Base-by-base conservation (phyloP, 805 yeast genomes). In the Barnettozyma vustinii region DNA sequence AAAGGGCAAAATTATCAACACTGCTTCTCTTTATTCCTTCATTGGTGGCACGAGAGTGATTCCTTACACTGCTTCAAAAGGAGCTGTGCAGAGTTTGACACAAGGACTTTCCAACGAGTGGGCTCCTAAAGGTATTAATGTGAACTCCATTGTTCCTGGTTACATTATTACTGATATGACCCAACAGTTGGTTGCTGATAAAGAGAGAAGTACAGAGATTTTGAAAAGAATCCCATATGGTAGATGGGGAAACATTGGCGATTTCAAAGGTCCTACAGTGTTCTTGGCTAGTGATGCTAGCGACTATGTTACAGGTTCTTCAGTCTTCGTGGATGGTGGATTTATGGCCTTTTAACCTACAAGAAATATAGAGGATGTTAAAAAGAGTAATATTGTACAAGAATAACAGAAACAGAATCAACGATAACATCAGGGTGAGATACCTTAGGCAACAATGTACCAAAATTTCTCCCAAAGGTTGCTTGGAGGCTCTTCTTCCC, bases 61-160 rank as follows among this genome's bases (percentile, higher is more conserved):
- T 18, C 79, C 87, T 37, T 88, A 88, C 73, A 87, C 89, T 58
- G 87, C 88, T 10, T 86, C 91, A 55, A 88, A 88, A 73, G 94
- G 95, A 37, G 96, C 82, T 18, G 78, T 87, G 39, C 88, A 88
- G 73, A 91, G 85, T 59, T 72, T 87, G 58, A 79, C 84, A 27
- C 81, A 75, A 63, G 85, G 91, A 2, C 71, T 88, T 54, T 90
- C 96, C 9, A 71, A 72, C 48, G 79, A 76, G 51, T 74, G 77
- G 77, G 63, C 76, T 4, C 42, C 60, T 9, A 59, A 63, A 43
- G 77, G 79, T 0, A 70, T 76, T 52, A 67, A 65, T 48, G 77
- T 75, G 47, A 76, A 76, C 53, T 69, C 72, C n/a, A 66, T 76
- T 45, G 76, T 74, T 30, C 80, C 81, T 5, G 80, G 81, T 3